These are phyloP conservation scores for Xylaria palmicola DNA, from an alignment of 495 filamentous ascomycete species.

Conservation along the genomic window DNA sequence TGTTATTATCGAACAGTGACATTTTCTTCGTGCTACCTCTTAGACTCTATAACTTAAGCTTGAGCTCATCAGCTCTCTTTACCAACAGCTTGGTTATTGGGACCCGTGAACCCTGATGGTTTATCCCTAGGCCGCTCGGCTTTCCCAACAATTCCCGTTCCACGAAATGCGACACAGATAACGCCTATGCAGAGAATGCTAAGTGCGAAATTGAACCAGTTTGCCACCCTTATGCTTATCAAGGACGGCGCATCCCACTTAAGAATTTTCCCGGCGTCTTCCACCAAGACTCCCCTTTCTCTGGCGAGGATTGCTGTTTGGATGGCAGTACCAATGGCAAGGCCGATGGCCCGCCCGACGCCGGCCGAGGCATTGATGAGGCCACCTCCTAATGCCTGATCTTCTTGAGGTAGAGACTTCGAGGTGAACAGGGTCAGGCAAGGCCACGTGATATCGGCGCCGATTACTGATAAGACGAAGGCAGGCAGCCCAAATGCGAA, in stretches of 20 bases:
- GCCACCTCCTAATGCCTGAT: constrained; percentile 61
- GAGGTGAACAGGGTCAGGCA: constrained; percentile 60
- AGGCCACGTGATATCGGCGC: constrained; percentile 60
- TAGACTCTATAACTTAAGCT: not conserved
- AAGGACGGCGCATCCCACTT: constrained; percentile 45
- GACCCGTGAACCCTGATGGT: not conserved
- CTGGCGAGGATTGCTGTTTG: constrained; percentile 54
- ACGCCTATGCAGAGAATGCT: constrained; percentile 36
- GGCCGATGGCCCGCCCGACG: constrained; percentile 54
- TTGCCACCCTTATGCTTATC: constrained; percentile 50
- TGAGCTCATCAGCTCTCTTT: not conserved
- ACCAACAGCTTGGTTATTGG: not conserved
- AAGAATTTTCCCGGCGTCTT: constrained; percentile 34
- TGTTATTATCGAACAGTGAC: no score
- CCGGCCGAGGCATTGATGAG: constrained; percentile 60
- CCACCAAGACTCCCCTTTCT: constrained; percentile 38
- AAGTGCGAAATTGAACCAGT: constrained; percentile 54
- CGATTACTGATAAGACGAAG: constrained; percentile 58
- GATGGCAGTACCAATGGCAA: constrained; percentile 58
- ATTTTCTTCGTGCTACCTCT: no score
- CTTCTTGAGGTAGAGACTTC: constrained; percentile 54
- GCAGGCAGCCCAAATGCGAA: constrained; percentile 61
- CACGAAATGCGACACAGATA: constrained; percentile 42
- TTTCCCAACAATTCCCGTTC: constrained; percentile 47
- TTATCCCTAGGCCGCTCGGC: constrained; percentile 12